Evolutionary conservation across 495 filamentous ascomycete genomes (phyloP).

Genomic region (Neurospora sp.): DNA sequence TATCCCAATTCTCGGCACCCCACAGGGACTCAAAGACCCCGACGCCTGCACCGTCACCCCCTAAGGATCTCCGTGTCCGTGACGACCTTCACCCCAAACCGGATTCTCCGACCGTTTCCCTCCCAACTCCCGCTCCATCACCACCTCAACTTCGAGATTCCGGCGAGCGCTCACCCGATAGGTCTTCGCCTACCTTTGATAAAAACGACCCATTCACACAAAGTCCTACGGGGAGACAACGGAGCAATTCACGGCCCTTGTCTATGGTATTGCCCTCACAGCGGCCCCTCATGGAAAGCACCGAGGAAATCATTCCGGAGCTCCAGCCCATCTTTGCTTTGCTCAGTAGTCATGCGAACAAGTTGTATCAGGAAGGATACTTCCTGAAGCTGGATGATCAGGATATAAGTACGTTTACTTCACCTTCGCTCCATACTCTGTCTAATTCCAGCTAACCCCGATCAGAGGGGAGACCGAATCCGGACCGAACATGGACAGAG

Average conservation of each 20-base stretch:
- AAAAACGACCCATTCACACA: conserved; percentile 12
- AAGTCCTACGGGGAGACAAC: conserved; percentile 14
- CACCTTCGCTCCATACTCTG: neutral
- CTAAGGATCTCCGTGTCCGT: conserved; percentile 15
- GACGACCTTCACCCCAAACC: conserved; percentile 17
- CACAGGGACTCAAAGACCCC: conserved; percentile 30
- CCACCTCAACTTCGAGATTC: conserved; percentile 5
- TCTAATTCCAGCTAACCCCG: conserved; percentile 13
- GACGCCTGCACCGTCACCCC: conserved; percentile 27
- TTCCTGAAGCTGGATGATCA: conserved; percentile 93
- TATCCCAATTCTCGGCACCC: conserved; percentile 43
- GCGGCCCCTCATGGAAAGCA: conserved; percentile 77
- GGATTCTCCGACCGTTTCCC: conserved; percentile 15
- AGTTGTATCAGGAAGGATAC: conserved; percentile 95
- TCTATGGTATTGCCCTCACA: conserved; percentile 71
- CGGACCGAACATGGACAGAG: conserved; percentile 87
- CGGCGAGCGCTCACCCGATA: conserved; percentile 16
- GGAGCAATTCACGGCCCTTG: conserved; percentile 40
- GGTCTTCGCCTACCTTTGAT: conserved; percentile 19
- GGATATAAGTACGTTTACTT: conserved; percentile 59
- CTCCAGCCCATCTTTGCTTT: conserved; percentile 88
- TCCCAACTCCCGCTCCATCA: conserved; percentile 7
- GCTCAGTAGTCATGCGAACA: conserved; percentile 91
- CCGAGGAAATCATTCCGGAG: conserved; percentile 78
- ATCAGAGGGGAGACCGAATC: conserved; percentile 73